Evolutionary conservation across 306 rosid genomes (phyloP), one percentile per base, ranked within the genome.

Genomic region (Dalbergia cultrata): DNA sequence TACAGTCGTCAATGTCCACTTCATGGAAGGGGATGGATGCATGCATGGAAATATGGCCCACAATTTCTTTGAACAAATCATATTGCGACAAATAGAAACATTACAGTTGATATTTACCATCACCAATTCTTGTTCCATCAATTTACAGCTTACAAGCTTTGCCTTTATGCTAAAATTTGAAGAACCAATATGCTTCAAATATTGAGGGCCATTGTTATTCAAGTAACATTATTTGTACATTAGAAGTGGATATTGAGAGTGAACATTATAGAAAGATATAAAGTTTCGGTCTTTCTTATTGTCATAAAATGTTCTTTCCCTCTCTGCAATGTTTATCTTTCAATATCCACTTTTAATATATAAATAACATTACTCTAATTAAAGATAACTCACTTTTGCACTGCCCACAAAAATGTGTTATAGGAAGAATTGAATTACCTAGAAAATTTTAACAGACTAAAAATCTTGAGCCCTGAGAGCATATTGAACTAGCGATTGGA

Each of bases 391-490:
- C 73, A 59, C 79, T 34, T 70, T 75, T 26, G 70, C 50, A 54
- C 64, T 31, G 33, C 17, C 62, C 18, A 33, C 60, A 81, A 67
- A 13, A 78, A 17, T 54, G 54, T 49, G 34, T 57, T 50, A 18
- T 58, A 64, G 44, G 70, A 81, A 84, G 81, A 87, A 84, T 86
- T 53, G 31, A 83, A 76, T 75, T 79, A 60, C 22, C 57, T 57
- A 37, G 82, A 82, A 69, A 57, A 45, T 37, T 84, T 85, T 74
- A 50, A 80, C 78, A 82, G 54, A 70, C 79, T n/a, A 77, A 77
- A 80, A 85, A 70, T 58, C 31, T 34, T 9, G 37, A 58, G 13
- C 31, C 10, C 37, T 45, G 54, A 50, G 6, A 65, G 13, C 56
- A 61, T 19, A 68, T 33, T 49, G 69, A 63, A 75, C 81, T 82